Evolutionary conservation across 179 eudicot species (phyloP).

Genomic region (Spergularia azorica): DNA sequence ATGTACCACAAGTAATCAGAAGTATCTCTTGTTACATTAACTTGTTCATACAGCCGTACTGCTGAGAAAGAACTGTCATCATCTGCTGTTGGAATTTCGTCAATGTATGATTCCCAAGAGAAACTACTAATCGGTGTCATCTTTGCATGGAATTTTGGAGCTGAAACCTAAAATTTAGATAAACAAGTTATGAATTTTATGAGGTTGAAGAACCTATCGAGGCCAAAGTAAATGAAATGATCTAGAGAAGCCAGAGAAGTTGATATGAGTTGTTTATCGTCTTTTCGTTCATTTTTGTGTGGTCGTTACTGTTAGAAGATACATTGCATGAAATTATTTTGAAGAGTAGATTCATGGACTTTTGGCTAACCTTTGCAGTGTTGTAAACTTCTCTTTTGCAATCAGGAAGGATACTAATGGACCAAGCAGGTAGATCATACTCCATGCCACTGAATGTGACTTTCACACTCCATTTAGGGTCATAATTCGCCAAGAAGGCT

Average conservation of each 20-base stretch:
- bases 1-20: conserved; percentile 89
- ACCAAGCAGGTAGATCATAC: conserved; percentile 89
- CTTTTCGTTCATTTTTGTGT: too few relatives aligned
- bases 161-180: conserved; percentile 31
- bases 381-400: conserved; percentile 84
- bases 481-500: conserved; percentile 84
- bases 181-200: background rate
- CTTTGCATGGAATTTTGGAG: conserved; percentile 43
- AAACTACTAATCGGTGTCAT: conserved; percentile 68
- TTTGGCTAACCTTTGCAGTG: conserved; percentile 68
- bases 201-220: too few relatives aligned
- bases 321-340: background rate
- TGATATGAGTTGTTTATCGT: too few relatives aligned
- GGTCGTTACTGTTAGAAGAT: too few relatives aligned
- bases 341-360: background rate
- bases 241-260: background rate
- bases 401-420: conserved; percentile 83
- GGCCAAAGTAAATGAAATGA: background rate
- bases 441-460: conserved; percentile 53
- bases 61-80: conserved; percentile 52
- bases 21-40: conserved; percentile 71
- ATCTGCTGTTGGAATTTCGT: conserved; percentile 62
- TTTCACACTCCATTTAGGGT: conserved; percentile 50
- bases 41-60: conserved; percentile 66
- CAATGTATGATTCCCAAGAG: conserved; percentile 80